Conservation (phyloP, 1,284 basidiomycete species). For the Pyrrhoderma noxium region DNA sequence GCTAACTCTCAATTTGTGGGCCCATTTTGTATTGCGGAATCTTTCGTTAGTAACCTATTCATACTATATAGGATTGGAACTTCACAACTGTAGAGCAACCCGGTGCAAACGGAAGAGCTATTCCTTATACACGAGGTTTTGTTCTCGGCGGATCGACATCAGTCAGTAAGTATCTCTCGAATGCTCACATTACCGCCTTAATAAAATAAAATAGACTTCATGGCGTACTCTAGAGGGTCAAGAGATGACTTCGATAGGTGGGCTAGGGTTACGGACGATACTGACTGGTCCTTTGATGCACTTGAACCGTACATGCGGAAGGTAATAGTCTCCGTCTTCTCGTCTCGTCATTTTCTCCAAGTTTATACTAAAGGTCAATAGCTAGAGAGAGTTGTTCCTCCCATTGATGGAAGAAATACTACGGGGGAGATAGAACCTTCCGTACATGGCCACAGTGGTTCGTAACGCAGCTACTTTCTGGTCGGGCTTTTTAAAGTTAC, state of each 20-base stretch:
- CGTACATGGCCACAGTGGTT: constrained; percentile 21
- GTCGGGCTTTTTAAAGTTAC: no score
- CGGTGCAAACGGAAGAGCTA: constrained; percentile 25
- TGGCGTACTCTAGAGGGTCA: constrained; percentile 24
- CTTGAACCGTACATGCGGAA: constrained; percentile 23
- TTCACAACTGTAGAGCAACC: constrained; percentile 31
- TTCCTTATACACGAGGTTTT: constrained; percentile 30
- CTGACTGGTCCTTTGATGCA: constrained; percentile 27
- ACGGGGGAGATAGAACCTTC: constrained; percentile 20
- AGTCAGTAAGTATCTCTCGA: constrained; percentile 28
- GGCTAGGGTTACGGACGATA: constrained; percentile 26
- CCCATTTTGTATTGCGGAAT: background rate
- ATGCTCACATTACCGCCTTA: background rate
- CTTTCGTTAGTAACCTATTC: constrained; percentile 14
- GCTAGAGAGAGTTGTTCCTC: constrained; percentile 21
- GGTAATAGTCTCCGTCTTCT: constrained; percentile 11
- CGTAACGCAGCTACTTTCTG: no score
- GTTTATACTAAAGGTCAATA: constrained; percentile 12
- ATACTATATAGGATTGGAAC: constrained; percentile 28
- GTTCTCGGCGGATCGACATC: constrained; percentile 33
- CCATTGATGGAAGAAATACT: constrained; percentile 20
- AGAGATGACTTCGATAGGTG: constrained; percentile 25
- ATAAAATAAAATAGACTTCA: constrained; percentile 17
- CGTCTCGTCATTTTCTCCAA: no score
- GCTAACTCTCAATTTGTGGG: constrained; percentile 5